Percentiles rank a stretch among this genome's conserved stretches.
phyloP scores from a whole-genome alignment of 2,329 filamentous ascomycete genomes.

The Ophiosphaerella korrae region DNA sequence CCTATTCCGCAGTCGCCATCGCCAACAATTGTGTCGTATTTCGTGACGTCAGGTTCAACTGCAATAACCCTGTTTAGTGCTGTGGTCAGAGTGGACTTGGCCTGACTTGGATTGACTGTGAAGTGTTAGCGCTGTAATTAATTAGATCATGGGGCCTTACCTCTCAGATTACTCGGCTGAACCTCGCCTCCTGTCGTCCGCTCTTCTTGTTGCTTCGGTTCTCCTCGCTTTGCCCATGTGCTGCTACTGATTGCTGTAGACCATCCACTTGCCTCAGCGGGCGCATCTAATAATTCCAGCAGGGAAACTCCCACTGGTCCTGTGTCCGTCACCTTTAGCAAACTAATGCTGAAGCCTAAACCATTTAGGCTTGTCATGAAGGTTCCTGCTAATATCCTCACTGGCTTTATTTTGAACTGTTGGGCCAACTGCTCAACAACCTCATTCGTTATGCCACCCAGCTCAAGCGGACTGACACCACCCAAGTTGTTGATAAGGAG shows the following conservation, averaged over 20 bases:
- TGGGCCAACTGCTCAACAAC: constrained; percentile 65
- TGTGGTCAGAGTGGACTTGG: constrained; percentile 59
- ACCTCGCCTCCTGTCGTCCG: constrained; percentile 50
- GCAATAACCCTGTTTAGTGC: constrained; percentile 67
- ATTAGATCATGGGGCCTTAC: constrained; percentile 37
- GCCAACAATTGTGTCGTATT: constrained; percentile 79
- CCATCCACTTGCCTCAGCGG: constrained; percentile 72
- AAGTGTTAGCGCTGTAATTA: constrained; percentile 11
- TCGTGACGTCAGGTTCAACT: constrained; percentile 69
- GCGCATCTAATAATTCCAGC: constrained; percentile 70
- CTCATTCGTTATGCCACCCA: constrained; percentile 74
- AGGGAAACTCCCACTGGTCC: constrained; percentile 64
- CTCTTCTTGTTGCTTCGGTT: constrained; percentile 50
- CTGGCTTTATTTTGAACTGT: constrained; percentile 64
- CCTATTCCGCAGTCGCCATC: constrained; percentile 91
- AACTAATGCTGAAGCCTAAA: constrained; percentile 71
- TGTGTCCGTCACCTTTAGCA: constrained; percentile 67
- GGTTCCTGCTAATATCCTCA: constrained; percentile 66
- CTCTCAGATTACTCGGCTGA: constrained; percentile 58
- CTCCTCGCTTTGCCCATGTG: constrained; percentile 62
- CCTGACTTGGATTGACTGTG: constrained; percentile 57
- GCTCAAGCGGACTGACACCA: constrained; percentile 72
- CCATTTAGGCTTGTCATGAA: constrained; percentile 77
- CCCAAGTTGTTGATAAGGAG: constrained; percentile 78
- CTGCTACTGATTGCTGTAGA: constrained; percentile 62